Evolutionary conservation across 352 stramenopile species (phyloP).

Genomic region (Salisapilia sapeloensis): DNA sequence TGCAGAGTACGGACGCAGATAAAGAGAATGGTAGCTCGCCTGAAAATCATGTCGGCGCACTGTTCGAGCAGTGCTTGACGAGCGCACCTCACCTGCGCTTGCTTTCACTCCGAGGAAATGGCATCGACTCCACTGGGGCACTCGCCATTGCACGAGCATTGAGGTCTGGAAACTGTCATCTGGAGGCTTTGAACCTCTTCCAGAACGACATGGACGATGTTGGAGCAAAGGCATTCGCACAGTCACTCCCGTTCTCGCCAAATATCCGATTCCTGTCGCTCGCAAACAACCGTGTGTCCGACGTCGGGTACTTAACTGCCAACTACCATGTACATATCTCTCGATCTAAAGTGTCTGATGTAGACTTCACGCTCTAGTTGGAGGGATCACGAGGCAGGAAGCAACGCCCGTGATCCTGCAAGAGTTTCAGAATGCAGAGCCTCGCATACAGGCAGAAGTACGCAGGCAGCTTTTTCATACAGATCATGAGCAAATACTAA

Average conservation of each 20-base stretch:
- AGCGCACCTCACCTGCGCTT: constrained; percentile 19
- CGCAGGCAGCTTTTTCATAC: not conserved
- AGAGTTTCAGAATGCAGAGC: constrained; percentile 39
- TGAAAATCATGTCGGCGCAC: constrained; percentile 2
- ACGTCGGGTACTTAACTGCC: constrained; percentile 19
- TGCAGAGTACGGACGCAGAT: not conserved
- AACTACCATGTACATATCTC: not conserved
- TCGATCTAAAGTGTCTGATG: not conserved
- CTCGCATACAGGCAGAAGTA: constrained; percentile 47
- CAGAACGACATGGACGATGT: constrained; percentile 38
- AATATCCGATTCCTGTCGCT: constrained; percentile 47
- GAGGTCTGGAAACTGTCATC: constrained; percentile 19
- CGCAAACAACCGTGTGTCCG: constrained; percentile 35
- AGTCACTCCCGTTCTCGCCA: constrained; percentile 32
- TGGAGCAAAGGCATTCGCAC: constrained; percentile 28
- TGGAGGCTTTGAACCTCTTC: constrained; percentile 55
- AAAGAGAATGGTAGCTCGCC: not conserved
- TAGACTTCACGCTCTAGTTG: constrained; percentile 17
- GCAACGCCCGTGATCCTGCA: constrained; percentile 28
- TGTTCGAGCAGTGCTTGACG: constrained; percentile 23
- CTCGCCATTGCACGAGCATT: constrained; percentile 18
- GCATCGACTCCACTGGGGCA: constrained; percentile 18
- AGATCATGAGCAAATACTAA: not conserved
- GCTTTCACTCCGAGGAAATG: constrained; percentile 47
- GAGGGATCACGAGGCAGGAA: constrained; percentile 29